Evolutionary conservation across 805 yeast genomes (phyloP), one percentile per base, ranked within the genome.

Genomic region (Ogataea paradorogensis): DNA sequence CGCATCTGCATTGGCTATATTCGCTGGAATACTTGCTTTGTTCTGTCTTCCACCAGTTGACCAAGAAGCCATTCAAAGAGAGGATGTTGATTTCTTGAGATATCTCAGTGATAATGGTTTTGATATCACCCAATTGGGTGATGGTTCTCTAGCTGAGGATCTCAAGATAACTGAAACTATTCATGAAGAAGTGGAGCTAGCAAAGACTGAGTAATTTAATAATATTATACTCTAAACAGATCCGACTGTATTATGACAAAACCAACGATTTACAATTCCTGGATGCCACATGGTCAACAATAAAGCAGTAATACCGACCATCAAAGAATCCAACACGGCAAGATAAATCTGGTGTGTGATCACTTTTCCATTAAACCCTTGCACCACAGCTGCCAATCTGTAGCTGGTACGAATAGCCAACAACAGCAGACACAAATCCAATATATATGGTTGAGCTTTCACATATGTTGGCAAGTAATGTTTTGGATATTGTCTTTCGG

Each of bases 1-100:
- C 39, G 82, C 95, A 10, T 78, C 95, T 3, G 71, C 86, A 1
- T 68, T 90, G 47, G 86, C 95, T 59, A 54, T 84, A 29, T 70
- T 88, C 52, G 75, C 93, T 9, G 95, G 84, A 2, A 30, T 76
- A 23, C 59, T 87, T 35, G 83, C 88, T 5, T 55, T 85, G 27
- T 80, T 88, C 63, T 76, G 76, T 55, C 68, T 85, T 46, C 97
- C 97, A 25, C 67, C 83, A 15, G 80, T 90, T 35, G 90, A 84
- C 57, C 97, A 89, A 64, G 84, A 80, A 52, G 82, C 93, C 16
- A 79, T 89, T 64, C 74, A 76, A 50, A 70, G 75, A 45, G 97
- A 90, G 67, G 97, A 90, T 65, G 67, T 65, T 25, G 70, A 67
- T 37, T 90, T 89, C 66, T 56, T 83, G 42, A 76, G 71, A 30